Conservation (phyloP, 208 protist genomes). For the Leishmania braziliensis region DNA sequence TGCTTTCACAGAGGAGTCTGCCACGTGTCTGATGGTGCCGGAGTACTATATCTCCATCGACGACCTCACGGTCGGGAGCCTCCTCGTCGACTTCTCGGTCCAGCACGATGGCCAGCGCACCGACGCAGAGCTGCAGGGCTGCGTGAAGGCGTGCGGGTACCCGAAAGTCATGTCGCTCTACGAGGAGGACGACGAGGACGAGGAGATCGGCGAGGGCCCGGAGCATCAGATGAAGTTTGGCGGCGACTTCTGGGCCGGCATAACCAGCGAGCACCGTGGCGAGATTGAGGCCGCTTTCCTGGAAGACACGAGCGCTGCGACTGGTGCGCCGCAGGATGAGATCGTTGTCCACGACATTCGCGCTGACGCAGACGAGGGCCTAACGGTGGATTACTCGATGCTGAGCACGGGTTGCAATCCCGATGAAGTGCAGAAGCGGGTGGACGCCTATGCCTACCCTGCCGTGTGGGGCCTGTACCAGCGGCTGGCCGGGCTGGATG, state of each 20-base stretch:
- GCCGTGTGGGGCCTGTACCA: constrained; percentile 66
- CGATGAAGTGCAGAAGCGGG: constrained; percentile 38
- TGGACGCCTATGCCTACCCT: constrained; percentile 55
- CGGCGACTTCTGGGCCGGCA: constrained; percentile 50
- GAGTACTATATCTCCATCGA: constrained; percentile 54
- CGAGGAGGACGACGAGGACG: constrained; percentile 46
- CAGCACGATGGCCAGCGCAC: constrained; percentile 48
- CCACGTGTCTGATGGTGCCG: constrained; percentile 50
- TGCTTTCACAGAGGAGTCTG: constrained; percentile 72
- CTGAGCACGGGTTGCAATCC: constrained; percentile 23
- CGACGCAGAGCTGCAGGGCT: constrained; percentile 37
- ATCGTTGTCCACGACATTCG: constrained; percentile 42
- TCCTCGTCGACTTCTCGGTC: constrained; percentile 61
- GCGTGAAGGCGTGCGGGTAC: constrained; percentile 49
- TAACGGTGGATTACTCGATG: constrained; percentile 59
- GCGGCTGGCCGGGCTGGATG: constrained; percentile 33
- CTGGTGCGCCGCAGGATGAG: constrained; percentile 25
- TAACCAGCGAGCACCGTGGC: constrained; percentile 36
- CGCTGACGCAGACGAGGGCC: constrained; percentile 42
- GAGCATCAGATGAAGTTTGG: constrained; percentile 62
- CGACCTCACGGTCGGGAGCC: constrained; percentile 45
- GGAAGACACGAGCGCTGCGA: constrained; percentile 52
- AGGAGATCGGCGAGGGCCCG: constrained; percentile 6
- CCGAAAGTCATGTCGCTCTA: constrained; percentile 54
- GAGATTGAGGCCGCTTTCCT: constrained; percentile 56